Conservation (phyloP, 1,139 yeast species). For the Suhomyces bolitotheri region DNA sequence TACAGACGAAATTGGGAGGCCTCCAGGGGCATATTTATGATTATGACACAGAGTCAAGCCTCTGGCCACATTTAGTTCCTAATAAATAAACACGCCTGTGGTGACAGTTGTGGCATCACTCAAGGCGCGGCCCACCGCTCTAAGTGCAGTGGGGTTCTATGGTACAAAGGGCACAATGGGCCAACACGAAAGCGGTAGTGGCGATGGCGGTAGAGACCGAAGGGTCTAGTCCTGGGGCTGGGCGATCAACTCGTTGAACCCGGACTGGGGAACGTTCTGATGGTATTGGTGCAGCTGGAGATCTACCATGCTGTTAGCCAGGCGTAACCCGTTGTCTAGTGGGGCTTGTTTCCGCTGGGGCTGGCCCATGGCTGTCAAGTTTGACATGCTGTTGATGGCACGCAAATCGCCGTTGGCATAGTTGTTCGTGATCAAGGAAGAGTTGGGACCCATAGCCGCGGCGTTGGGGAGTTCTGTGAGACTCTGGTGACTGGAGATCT, state of each 20-base stretch:
- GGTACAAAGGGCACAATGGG: too few relatives aligned
- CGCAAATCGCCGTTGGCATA: slow-evolving; percentile 25
- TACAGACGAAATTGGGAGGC: too few relatives aligned
- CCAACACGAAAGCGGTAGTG: too few relatives aligned
- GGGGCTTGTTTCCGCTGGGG: slow-evolving; percentile 11
- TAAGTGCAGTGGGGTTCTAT: too few relatives aligned
- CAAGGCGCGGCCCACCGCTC: too few relatives aligned
- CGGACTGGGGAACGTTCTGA: slow-evolving; percentile 7
- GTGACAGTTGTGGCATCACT: too few relatives aligned
- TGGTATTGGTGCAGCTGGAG: slow-evolving; percentile 23
- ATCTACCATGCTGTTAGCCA: slow-evolving; percentile 40
- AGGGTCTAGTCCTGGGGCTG: slow-evolving; percentile 10
- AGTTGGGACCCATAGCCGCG: slow-evolving; percentile 30
- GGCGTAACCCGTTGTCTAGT: slow-evolving; percentile 23
- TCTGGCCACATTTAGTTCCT: too few relatives aligned
- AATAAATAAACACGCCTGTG: too few relatives aligned
- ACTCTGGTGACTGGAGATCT: slow-evolving; percentile 16
- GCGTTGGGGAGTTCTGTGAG: slow-evolving; percentile 29
- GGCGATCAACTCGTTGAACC: slow-evolving; percentile 6
- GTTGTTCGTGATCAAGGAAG: slow-evolving; percentile 9
- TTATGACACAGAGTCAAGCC: too few relatives aligned
- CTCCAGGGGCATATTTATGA: too few relatives aligned
- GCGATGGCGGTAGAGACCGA: too few relatives aligned
- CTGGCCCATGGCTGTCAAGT: slow-evolving; percentile 27
- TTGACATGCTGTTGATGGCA: slow-evolving; percentile 41